Evolutionary conservation across 129 eudicot species (phyloP).

Genomic region (Scalesia atractyloides): DNA sequence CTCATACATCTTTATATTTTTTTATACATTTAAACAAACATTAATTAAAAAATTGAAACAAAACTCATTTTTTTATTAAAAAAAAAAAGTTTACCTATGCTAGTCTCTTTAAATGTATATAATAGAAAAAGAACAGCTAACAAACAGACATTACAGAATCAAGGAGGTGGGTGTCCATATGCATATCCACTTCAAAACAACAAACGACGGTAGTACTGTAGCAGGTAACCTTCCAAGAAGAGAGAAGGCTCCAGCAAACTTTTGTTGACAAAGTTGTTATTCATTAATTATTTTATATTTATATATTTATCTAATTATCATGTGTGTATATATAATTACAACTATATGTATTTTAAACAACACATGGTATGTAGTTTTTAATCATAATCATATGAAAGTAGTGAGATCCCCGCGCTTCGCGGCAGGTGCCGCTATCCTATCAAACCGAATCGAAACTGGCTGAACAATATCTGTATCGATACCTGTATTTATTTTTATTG

Average conservation of each 20-base stretch:
- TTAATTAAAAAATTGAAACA: not conserved
- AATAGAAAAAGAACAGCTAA: not conserved
- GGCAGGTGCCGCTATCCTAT: too few relatives aligned
- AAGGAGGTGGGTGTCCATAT: slow-evolving; percentile 20
- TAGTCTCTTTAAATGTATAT: not conserved
- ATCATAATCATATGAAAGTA: too few relatives aligned
- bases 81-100: not conserved
- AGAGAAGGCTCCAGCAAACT: slow-evolving; percentile 10
- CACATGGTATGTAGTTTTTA: too few relatives aligned
- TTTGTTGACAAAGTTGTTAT: not conserved
- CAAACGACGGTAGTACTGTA: slow-evolving; percentile 17
- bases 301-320: too few relatives aligned
- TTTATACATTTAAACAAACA: not conserved
- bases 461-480: too few relatives aligned
- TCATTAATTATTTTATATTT: too few relatives aligned
- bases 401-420: too few relatives aligned
- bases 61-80: not conserved
- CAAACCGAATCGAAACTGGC: too few relatives aligned
- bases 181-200: slow-evolving; percentile 31
- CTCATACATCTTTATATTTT: not conserved
- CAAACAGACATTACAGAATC: slow-evolving; percentile 24
- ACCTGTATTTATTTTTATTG: too few relatives aligned
- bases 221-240: slow-evolving; percentile 29
- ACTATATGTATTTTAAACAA: too few relatives aligned
- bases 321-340: too few relatives aligned